Evolutionary conservation across 257 asterid genomes (phyloP), one percentile per base, ranked within the genome.

Genomic region (Anisodus acutangulus): DNA sequence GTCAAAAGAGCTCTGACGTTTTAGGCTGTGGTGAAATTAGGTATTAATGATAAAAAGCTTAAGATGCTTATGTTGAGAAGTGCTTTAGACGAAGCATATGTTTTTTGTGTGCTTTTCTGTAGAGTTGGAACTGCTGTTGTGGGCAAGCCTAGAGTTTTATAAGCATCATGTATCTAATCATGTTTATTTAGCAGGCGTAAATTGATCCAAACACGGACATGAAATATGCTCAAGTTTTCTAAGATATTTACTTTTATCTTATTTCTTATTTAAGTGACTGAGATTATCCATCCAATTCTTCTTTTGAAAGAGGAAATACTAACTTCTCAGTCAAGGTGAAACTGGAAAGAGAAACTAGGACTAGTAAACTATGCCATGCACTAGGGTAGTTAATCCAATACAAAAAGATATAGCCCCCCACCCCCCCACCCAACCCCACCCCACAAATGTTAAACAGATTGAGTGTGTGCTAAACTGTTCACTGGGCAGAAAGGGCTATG

Each of bases 301-400:
- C 41, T 10, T 49, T 47, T 4, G 12, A 13, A 67, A 68, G 53
- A 8, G 62, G 53, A 37, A 68, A 15, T 68, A 68, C 76, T 37
- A 37, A 39, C 45, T 45, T 39, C 22, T 43, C 31, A 66, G 45
- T 31, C 45, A 5, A 66, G 57, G 15, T 72, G 59, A 71, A 71
- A 71, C 59, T 71, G 9, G 58, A n/a, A 71, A n/a, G 58, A 10
- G 80, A 9, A 71, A 45, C 39, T 71, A 71, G 79, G 79, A n/a
- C 58, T 43, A 15, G 19, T 57, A 16, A 57, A 57, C 22, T 57
- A 57, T 57, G 22, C 16, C 58, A 53, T 57, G 63, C 63, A 57
- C 22, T 15, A 49, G 39, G 79, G 39, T 45, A 47, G 35, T 39
- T n/a, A 71, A 22, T 71, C 39, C 79, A 45, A n/a, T 9, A 39